Evolutionary conservation across 371 early-diverging fungal species (phyloP).

Genomic region (Mucor saturninus): DNA sequence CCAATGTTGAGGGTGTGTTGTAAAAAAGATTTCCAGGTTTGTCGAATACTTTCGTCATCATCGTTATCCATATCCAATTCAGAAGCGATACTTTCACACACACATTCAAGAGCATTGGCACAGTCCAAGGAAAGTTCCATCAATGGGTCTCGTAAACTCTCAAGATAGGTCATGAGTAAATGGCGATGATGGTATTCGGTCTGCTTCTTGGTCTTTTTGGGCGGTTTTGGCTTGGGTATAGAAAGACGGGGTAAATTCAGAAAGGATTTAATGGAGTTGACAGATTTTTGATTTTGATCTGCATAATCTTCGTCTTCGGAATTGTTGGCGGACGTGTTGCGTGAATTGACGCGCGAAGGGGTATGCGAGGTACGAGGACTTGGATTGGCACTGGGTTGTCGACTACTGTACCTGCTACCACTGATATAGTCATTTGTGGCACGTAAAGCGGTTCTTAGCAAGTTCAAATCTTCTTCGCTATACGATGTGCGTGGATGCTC

Average conservation of each 20-base stretch:
- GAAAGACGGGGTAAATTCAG: constrained; percentile 29
- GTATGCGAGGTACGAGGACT: constrained; percentile 9
- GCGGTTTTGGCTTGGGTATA: constrained; percentile 32
- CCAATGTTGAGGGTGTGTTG: constrained; percentile 31
- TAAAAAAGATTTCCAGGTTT: constrained; percentile 43
- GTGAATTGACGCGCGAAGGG: constrained; percentile 16
- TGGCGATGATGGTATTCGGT: constrained; percentile 58
- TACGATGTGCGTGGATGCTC: constrained; percentile 18
- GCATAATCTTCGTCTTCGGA: constrained; percentile 32
- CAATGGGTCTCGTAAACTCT: constrained; percentile 59
- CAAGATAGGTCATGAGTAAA: constrained; percentile 58
- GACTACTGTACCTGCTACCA: constrained; percentile 10
- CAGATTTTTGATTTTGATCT: constrained; percentile 44
- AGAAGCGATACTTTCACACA: constrained; percentile 44
- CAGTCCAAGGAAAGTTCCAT: constrained; percentile 58
- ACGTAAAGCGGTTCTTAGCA: constrained; percentile 35
- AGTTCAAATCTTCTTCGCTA: constrained; percentile 36
- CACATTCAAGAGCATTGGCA: constrained; percentile 50
- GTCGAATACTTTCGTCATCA: constrained; percentile 45
- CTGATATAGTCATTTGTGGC: constrained; percentile 32
- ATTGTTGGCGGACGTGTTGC: constrained; percentile 17
- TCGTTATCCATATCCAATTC: constrained; percentile 56
- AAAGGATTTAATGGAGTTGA: constrained; percentile 43
- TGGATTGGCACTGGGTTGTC: constrained; percentile 9
- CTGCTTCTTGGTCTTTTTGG: constrained; percentile 51